A percentile compares a stretch with the other conserved stretches of the same genome.
Evolutionary conservation across 192 early-diverging fungal genomes (phyloP).

Genomic region (Radiomyces spectabilis): DNA sequence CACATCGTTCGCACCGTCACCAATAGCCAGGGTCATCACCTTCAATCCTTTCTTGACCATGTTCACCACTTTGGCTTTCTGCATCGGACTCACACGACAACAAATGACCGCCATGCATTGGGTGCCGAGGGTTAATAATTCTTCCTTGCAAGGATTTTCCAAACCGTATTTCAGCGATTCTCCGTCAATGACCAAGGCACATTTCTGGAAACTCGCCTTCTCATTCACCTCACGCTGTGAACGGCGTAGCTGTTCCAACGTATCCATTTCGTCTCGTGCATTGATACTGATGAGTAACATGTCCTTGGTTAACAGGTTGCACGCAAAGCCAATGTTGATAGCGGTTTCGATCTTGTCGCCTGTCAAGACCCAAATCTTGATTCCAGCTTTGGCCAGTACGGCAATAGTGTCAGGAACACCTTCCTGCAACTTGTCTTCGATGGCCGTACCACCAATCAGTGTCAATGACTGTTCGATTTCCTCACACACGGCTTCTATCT

Average conservation of each 20-base stretch:
- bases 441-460: slow-evolving; percentile 68
- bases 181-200: slow-evolving; percentile 68
- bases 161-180: slow-evolving; percentile 51
- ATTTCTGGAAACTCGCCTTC: slow-evolving; percentile 4
- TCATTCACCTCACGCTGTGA: slow-evolving; percentile 11
- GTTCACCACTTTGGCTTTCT: slow-evolving; percentile 69
- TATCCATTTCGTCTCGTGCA: slow-evolving; percentile 32
- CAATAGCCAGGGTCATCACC: slow-evolving; percentile 66
- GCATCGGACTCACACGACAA: slow-evolving; percentile 71
- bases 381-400: slow-evolving; percentile 52
- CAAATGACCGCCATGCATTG: slow-evolving; percentile 62
- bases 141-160: slow-evolving; percentile 31
- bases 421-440: slow-evolving; percentile 74
- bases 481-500: slow-evolving; percentile 44
- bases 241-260: slow-evolving; percentile 47
- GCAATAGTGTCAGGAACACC: slow-evolving; percentile 70
- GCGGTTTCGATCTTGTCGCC: slow-evolving; percentile 79
- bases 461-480: slow-evolving; percentile 53
- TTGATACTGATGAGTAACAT: slow-evolving; percentile 54
- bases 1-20: slow-evolving; percentile 82
- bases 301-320: slow-evolving; percentile 52
- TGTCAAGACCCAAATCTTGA: slow-evolving; percentile 77
- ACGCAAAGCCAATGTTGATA: slow-evolving; percentile 73
- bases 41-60: slow-evolving; percentile 58
- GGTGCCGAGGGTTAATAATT: slow-evolving; percentile 42